These are phyloP conservation scores for Omphalotus guepiniiformis DNA, from an alignment of 768 basidiomycete species.

Conservation along the genomic window DNA sequence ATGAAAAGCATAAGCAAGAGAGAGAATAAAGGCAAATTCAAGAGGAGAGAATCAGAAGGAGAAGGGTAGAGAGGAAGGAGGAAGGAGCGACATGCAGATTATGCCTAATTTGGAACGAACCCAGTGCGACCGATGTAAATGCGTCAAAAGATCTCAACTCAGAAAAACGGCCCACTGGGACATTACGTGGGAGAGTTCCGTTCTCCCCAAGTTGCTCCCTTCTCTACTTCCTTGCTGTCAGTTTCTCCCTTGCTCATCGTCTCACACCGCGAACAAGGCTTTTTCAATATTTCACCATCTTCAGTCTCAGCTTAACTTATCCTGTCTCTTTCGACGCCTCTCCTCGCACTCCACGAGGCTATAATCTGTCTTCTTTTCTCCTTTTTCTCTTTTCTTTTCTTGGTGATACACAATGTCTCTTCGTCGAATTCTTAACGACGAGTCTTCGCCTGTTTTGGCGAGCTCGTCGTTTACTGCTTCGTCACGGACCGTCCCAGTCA, in stretches of 20 bases:
- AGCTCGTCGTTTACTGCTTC: constrained; percentile 28
- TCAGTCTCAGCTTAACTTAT: background rate
- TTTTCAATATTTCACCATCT: background rate
- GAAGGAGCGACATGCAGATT: background rate
- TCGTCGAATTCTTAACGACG: constrained; percentile 76
- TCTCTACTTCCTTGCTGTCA: constrained; percentile 1
- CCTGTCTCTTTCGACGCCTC: constrained; percentile 6
- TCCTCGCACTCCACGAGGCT: constrained; percentile 33
- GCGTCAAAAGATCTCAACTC: constrained; percentile 31
- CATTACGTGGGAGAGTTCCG: constrained; percentile 5
- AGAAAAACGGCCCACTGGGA: constrained; percentile 20
- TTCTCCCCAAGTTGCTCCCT: background rate
- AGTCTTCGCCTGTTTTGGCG: constrained; percentile 41
- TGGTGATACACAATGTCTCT: constrained; percentile 82
- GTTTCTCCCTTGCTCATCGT: background rate
- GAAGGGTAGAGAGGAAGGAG: background rate
- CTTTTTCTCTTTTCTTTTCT: constrained; percentile 2
- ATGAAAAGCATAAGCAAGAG: constrained; percentile 2
- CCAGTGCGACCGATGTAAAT: constrained; percentile 21
- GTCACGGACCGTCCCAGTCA: constrained; percentile 14
- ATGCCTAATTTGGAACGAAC: constrained; percentile 1
- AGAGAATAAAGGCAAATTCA: background rate
- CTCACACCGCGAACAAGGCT: background rate
- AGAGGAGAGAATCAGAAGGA: background rate
- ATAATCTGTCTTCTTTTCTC: constrained; percentile 8